Percentiles rank a stretch among this genome's conserved stretches.
phyloP scores from a whole-genome alignment of 2,329 filamentous ascomycete genomes.

The Monosporascus sp. region DNA sequence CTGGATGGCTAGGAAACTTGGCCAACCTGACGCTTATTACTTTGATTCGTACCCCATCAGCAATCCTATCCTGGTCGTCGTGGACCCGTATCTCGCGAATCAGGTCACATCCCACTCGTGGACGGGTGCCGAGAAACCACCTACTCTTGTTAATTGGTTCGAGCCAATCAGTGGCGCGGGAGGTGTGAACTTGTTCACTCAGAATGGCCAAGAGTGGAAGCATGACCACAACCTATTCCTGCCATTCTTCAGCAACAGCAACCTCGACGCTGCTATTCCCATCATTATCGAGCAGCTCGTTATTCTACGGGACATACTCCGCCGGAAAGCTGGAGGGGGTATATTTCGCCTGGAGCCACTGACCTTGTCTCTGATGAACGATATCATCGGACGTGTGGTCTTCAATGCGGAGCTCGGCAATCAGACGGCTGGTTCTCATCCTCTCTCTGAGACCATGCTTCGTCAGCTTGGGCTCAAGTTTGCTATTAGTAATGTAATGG shows the following conservation, averaged over 20 bases:
- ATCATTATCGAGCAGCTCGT: constrained; percentile 23
- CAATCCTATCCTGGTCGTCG: constrained; percentile 21
- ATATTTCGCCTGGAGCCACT: constrained; percentile 21
- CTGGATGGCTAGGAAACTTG: constrained; percentile 14
- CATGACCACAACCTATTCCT: constrained; percentile 23
- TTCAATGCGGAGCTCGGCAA: constrained; percentile 27
- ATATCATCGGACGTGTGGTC: constrained; percentile 25
- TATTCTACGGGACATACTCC: constrained; percentile 21
- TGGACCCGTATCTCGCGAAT: constrained; percentile 25
- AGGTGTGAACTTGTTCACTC: constrained; percentile 26
- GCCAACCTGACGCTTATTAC: constrained; percentile 21
- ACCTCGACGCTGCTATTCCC: constrained; percentile 25
- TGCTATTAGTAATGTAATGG: constrained; percentile 17
- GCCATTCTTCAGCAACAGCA: constrained; percentile 27
- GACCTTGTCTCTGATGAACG: constrained; percentile 26
- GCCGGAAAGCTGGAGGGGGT: constrained; percentile 12
- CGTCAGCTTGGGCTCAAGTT: constrained; percentile 23
- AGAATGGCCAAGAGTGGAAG: constrained; percentile 27
- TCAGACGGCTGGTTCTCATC: constrained; percentile 23
- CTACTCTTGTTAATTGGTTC: constrained; percentile 24
- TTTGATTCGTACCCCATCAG: constrained; percentile 25
- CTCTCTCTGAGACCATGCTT: constrained; percentile 26
- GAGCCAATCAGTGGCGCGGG: constrained; percentile 23
- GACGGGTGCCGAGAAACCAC: constrained; percentile 22
- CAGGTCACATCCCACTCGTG: constrained; percentile 23